Evolutionary conservation across 2,329 filamentous ascomycete species (phyloP).

Genomic region (Trichoderma koningii): DNA sequence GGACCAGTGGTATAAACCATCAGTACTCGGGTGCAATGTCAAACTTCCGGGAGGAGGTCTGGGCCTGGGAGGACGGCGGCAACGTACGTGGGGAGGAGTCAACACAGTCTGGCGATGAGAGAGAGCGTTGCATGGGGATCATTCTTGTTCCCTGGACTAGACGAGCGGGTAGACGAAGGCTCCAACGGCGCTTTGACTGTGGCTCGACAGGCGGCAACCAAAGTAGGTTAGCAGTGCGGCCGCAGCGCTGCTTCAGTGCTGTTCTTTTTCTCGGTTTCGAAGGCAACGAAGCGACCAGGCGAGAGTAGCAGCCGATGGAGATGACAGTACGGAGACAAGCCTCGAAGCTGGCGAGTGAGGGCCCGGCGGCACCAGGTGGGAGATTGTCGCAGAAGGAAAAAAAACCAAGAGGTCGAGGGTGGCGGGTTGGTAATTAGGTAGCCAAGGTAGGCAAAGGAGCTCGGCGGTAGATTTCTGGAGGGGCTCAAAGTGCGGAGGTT

Average conservation of each 20-base stretch:
- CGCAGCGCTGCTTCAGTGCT: constrained; percentile 9
- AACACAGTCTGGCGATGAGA: constrained; percentile 63
- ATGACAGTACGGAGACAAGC: background rate
- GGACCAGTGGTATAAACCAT: constrained; percentile 33
- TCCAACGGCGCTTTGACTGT: constrained; percentile 9
- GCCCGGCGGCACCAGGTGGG: background rate
- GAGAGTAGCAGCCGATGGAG: background rate
- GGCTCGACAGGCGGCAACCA: constrained; percentile 27
- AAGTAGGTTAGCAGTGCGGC: background rate
- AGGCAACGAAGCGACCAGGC: background rate
- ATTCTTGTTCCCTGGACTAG: constrained; percentile 53
- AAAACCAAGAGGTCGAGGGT: constrained; percentile 2
- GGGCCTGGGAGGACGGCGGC: constrained; percentile 18
- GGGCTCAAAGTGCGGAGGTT: constrained; percentile 14
- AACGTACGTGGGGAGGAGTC: constrained; percentile 63
- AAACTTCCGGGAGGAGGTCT: constrained; percentile 10
- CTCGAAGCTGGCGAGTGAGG: constrained; percentile 1
- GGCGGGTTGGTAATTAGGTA: constrained; percentile 12
- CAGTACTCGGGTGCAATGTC: constrained; percentile 34
- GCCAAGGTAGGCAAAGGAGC: background rate
- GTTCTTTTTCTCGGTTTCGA: background rate
- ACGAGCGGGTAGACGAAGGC: background rate
- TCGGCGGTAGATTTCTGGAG: constrained; percentile 24
- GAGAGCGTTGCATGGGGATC: constrained; percentile 64
- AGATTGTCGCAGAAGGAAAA: background rate